Conservation (phyloP, 768 basidiomycete genomes). For the Rhodotorula kratochvilovae region DNA sequence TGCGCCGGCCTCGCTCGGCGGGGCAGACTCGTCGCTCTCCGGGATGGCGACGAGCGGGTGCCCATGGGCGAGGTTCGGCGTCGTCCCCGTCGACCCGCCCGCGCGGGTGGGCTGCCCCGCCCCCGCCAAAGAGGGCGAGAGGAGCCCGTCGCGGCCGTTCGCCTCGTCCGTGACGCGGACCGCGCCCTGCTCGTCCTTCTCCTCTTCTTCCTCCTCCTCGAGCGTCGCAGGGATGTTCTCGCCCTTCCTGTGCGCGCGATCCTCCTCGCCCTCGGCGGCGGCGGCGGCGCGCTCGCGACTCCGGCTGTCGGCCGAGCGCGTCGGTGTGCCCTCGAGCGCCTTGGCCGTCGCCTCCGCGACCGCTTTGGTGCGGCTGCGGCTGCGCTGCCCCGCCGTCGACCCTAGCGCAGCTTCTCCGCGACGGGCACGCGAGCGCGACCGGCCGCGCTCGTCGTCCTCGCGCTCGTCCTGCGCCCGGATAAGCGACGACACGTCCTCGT, state of each 20-base stretch:
- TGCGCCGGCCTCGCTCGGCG: not conserved
- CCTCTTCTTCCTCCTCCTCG: conserved; percentile 15
- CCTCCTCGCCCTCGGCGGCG: no score
- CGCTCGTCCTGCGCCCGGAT: conserved; percentile 19
- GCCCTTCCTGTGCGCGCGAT: not conserved
- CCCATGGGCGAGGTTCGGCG: conserved; percentile 10
- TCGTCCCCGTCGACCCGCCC: conserved; percentile 2
- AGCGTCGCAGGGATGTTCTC: conserved; percentile 18
- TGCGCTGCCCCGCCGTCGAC: not conserved
- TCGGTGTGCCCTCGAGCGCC: conserved; percentile 15
- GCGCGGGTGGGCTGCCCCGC: not conserved
- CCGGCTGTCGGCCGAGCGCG: not conserved
- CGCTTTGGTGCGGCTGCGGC: conserved; percentile 4
- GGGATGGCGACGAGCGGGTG: conserved; percentile 28
- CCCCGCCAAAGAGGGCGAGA: no score
- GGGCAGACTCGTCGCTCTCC: conserved; percentile 27
- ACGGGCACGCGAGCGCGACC: conserved; percentile 12
- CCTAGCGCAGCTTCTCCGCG: not conserved
- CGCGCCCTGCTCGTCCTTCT: not conserved
- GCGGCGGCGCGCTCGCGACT: not conserved
- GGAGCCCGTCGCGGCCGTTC: not conserved
- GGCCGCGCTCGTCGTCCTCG: conserved; percentile 33
- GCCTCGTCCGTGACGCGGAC: no score
- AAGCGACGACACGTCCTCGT: conserved; percentile 4
- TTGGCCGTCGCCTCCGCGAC: conserved; percentile 22